phyloP scores from a whole-genome alignment of 1,139 yeast species.

The Candida mesenterica region DNA sequence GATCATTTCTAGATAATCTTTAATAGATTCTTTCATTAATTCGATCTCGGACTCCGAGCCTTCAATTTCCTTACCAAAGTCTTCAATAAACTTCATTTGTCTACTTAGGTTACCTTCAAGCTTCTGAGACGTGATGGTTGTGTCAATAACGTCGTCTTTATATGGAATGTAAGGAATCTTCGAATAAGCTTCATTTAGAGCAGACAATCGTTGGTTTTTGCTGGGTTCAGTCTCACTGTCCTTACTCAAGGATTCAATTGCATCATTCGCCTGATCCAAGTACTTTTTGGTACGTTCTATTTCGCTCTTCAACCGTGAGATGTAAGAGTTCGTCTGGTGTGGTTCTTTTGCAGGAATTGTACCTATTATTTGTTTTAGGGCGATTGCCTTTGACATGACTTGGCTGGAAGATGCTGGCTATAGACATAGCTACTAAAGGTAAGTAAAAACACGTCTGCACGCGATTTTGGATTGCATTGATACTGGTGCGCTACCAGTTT shows the following conservation, averaged over 20 bases:
- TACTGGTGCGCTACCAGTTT: too few species aligned
- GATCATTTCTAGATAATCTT: conserved; percentile 10
- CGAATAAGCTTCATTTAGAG: conserved; percentile 26
- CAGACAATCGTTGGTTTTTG: conserved; percentile 12
- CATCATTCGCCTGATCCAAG: conserved; percentile 30
- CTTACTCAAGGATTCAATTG: conserved; percentile 9
- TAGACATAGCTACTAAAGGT: too few species aligned
- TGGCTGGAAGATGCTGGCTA: too few species aligned
- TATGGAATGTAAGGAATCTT: conserved; percentile 33
- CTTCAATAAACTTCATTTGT: conserved; percentile 15
- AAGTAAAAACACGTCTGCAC: too few species aligned
- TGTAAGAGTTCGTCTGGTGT: conserved; percentile 21
- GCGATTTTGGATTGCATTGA: too few species aligned
- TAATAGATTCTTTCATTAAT: conserved; percentile 5
- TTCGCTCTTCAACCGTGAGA: conserved; percentile 28
- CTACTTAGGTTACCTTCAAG: conserved; percentile 19
- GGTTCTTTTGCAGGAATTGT: neutral
- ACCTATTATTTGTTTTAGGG: neutral
- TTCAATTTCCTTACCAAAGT: conserved; percentile 6
- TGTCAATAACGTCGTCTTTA: conserved; percentile 38
- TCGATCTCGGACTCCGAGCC: conserved; percentile 7
- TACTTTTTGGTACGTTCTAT: conserved; percentile 26
- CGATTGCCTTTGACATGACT: too few species aligned
- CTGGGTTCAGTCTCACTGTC: too few species aligned
- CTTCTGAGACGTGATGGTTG: conserved; percentile 31